Percentiles rank a stretch among this genome's conserved stretches.
phyloP scores from a whole-genome alignment of 768 basidiomycete genomes.

The Agaricus blazei region DNA sequence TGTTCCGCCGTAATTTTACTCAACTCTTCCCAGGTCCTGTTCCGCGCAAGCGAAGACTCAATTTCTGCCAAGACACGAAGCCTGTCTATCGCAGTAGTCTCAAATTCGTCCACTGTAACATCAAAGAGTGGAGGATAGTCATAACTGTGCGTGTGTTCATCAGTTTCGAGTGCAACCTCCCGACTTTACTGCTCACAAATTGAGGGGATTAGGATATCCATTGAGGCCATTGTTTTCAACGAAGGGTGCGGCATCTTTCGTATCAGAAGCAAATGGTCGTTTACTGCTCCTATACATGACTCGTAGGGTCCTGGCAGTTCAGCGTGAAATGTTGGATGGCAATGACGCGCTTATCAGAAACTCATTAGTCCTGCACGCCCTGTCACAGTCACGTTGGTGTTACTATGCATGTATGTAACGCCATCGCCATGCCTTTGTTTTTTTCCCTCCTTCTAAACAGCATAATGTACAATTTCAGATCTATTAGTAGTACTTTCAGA shows the following conservation, averaged over 20 bases:
- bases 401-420: too few relatives aligned
- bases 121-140: slow-evolving; percentile 81
- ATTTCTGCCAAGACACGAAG: slow-evolving; percentile 88
- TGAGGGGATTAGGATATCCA: slow-evolving; percentile 65
- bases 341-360: too few relatives aligned
- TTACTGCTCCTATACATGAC: slow-evolving; percentile 33
- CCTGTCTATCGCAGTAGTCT: slow-evolving; percentile 83
- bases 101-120: slow-evolving; percentile 94
- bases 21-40: slow-evolving; percentile 76
- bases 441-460: too few relatives aligned
- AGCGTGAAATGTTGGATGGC: too few relatives aligned
- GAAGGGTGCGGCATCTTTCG: slow-evolving; percentile 16
- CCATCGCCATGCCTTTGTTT: too few relatives aligned
- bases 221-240: slow-evolving; percentile 27
- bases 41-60: slow-evolving; percentile 82
- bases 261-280: slow-evolving; percentile 18
- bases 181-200: slow-evolving; percentile 54
- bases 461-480: not conserved
- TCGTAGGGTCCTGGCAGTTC: too few relatives aligned
- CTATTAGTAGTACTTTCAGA: slow-evolving; percentile 3
- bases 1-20: slow-evolving; percentile 56
- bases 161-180: not conserved
- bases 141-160: slow-evolving; percentile 50
- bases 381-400: too few relatives aligned
- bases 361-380: too few relatives aligned